Percentiles rank a stretch among this genome's conserved stretches.
Conservation (phyloP, 2,329 filamentous ascomycete species). For the Diplodia intermedia region DNA sequence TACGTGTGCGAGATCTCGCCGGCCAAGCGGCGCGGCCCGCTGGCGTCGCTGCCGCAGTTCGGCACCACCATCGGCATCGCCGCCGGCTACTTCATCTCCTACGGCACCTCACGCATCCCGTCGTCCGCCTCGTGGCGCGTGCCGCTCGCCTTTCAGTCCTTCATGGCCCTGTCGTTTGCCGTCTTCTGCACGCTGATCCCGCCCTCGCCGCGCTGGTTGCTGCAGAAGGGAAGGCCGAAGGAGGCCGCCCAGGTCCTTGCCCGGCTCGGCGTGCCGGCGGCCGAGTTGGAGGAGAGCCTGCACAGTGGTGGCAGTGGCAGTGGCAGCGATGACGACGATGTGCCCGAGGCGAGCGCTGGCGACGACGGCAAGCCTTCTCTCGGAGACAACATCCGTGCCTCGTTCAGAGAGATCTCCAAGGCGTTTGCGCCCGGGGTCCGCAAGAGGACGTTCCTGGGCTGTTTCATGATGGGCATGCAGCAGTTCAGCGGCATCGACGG, state of each 20-base stretch:
- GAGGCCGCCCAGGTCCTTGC: slow-evolving; percentile 50
- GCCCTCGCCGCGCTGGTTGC: slow-evolving; percentile 66
- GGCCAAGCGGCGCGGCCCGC: slow-evolving; percentile 55
- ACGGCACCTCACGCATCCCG: slow-evolving; percentile 58
- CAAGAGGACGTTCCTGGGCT: slow-evolving; percentile 50
- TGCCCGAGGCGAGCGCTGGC: neutral
- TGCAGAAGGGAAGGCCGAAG: slow-evolving; percentile 53
- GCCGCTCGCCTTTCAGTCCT: slow-evolving; percentile 60
- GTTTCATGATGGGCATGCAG: slow-evolving; percentile 66
- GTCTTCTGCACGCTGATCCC: slow-evolving; percentile 55
- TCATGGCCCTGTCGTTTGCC: slow-evolving; percentile 51
- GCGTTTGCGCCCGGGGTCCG: slow-evolving; percentile 44
- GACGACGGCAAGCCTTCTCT: neutral
- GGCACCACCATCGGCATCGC: slow-evolving; percentile 59
- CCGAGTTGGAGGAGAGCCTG: slow-evolving; percentile 28
- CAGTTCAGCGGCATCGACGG: slow-evolving; percentile 69
- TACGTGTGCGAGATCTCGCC: slow-evolving; percentile 70
- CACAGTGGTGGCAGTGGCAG: neutral
- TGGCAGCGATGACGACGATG: no score
- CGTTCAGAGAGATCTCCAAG: slow-evolving; percentile 37
- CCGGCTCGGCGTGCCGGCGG: slow-evolving; percentile 44
- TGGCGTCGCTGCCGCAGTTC: slow-evolving; percentile 63
- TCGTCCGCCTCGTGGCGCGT: slow-evolving; percentile 63
- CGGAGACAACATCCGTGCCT: slow-evolving; percentile 46
- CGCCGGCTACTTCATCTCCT: slow-evolving; percentile 66